Evolutionary conservation across 345 rosid genomes (phyloP), one percentile per base, ranked within the genome.

Genomic region (Garcia nutans): DNA sequence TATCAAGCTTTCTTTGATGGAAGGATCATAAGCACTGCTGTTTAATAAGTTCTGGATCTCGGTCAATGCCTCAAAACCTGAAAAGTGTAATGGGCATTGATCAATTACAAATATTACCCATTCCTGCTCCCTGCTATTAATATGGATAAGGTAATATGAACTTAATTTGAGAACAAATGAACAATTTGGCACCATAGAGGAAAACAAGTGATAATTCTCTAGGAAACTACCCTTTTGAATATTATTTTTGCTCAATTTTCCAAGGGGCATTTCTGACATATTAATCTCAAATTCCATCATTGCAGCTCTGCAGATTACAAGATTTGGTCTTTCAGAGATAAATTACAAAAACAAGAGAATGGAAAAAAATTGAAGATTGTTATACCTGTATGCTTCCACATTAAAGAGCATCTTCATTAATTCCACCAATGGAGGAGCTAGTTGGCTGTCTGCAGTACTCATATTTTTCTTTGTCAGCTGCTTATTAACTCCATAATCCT

Each of bases 251-350:
- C 99, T 93, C 81, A 96, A 87, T 74, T 93, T 96, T 84, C 98
- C 99, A 75, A 92, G 99, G 16, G 98, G 98, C 98, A 93, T 96
- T 90, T 93, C 99, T 55, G 93, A 87, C 97, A 93, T 89, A 76
- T 96, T 96, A 80, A 93, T 96, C 86, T 93, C 89, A 74, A 92
- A 96, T 85, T 93, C 99, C 98, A 89, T 88, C 99, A 92, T 93
- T 77, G 99, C 97, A 84, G 92, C 88, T 87, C 97, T 96, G 89
- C 81, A 82, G 58, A 82, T 77, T 26, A 69, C 75, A 80, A 78
- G 60, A 79, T 75, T 45, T 72, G 17, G 63, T 58, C 57, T 54
- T 75, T 78, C 44, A 79, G 69, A 74, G 15, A 74, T 44, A 66
- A 69, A 59, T 50, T 60, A 52, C 65, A 44, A 33, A 17, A 22